These are phyloP conservation scores for Diaporthe citriasiana DNA, from an alignment of 2,329 filamentous ascomycete species.

Conservation along the genomic window DNA sequence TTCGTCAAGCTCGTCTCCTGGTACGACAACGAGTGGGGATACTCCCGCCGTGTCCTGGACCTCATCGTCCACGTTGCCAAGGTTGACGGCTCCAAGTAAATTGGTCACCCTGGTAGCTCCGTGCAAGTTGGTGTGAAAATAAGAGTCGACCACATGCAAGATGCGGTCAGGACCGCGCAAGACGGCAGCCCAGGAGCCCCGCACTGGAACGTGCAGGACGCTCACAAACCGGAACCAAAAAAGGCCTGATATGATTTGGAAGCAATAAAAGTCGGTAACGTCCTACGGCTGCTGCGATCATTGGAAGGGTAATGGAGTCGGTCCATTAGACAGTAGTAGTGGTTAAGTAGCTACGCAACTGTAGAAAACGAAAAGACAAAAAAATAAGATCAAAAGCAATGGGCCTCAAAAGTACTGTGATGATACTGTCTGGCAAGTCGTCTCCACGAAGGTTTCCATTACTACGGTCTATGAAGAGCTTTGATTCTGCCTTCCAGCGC, in stretches of 20 bases:
- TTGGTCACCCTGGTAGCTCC: neutral
- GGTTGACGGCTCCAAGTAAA: conserved; percentile 74
- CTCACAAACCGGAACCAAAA: conserved; percentile 25
- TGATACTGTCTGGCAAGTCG: neutral
- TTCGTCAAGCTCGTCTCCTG: conserved; percentile 98
- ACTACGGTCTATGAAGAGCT: neutral
- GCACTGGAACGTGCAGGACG: neutral
- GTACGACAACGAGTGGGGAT: conserved; percentile 99
- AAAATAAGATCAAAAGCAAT: conserved; percentile 18
- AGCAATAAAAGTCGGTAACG: conserved; percentile 42
- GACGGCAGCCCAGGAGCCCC: neutral
- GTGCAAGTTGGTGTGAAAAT: conserved; percentile 39
- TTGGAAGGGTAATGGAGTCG: conserved; percentile 27
- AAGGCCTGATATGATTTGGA: conserved; percentile 24
- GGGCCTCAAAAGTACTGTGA: neutral
- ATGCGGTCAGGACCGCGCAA: conserved; percentile 11
- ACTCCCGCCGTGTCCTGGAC: conserved; percentile 95
- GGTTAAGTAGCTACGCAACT: conserved; percentile 37
- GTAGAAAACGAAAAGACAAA: conserved; percentile 35
- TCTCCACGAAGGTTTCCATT: neutral
- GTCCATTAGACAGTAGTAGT: conserved; percentile 30
- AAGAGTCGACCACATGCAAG: conserved; percentile 14
- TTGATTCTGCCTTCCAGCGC: neutral
- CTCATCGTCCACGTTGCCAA: conserved; percentile 84
- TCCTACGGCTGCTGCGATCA: conserved; percentile 40